Base-by-base conservation (phyloP, 2,329 filamentous ascomycete species). In the Microdochium nivale region DNA sequence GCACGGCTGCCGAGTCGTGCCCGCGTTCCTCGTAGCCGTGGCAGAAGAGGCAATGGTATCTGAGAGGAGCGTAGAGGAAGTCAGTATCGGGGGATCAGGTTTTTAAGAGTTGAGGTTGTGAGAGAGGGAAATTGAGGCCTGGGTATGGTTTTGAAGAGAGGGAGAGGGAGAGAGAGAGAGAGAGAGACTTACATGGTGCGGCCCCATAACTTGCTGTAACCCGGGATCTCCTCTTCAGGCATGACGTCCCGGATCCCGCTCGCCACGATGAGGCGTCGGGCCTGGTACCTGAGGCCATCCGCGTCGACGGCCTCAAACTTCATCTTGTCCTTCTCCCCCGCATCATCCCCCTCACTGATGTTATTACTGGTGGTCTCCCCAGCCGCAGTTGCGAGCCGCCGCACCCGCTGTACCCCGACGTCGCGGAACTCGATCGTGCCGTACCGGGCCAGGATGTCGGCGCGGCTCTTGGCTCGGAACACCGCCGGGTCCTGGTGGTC, bases 21-120 rank as follows among this genome's bases (percentile, higher is more conserved):
- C 75, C 77, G 14, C 74, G 69, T 49, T 83, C 76, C 55, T 84
- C 80, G 59, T 72, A 83, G 3, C 80, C 80, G 55, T 83, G 72
- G 61, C 79, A 84, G 57, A 77, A 81, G 1, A 83, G 70, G 56
- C 79, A 84, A 57, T 83, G 79, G 56, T 78, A 83, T 46, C 72
- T 75, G 30, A 4, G 27, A 27, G 25, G 30, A 19, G 33, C 11
- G 19, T n/a, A 25, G 10, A 25, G 46, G 46, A 9, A n/a, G 21
- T 47, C 10, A 24, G 44, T 47, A 11, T 44, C n/a, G n/a, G n/a
- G n/a, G n/a, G n/a, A n/a, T n/a, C n/a, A n/a, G n/a, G n/a, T n/a
- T n/a, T n/a, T n/a, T n/a, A n/a, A n/a, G n/a, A n/a, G n/a, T n/a
- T n/a, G n/a, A n/a, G n/a, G n/a, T n/a, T n/a, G n/a, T n/a, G n/a